phyloP scores from a whole-genome alignment of 208 protist genomes.

The Jaenimonas drosophilae region DNA sequence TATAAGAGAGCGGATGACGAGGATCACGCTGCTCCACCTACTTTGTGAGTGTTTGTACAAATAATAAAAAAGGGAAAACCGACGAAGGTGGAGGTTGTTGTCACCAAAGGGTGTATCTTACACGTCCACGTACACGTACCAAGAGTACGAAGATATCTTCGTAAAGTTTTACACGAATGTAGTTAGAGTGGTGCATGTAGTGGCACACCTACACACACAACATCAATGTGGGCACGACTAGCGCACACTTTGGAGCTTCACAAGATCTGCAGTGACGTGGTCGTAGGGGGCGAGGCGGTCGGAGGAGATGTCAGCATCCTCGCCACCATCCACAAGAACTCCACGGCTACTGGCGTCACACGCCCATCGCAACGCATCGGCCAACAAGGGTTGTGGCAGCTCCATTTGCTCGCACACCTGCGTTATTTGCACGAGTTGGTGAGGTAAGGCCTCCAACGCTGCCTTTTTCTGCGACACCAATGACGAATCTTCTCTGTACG shows the following conservation, averaged over 20 bases:
- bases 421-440: conserved; percentile 45
- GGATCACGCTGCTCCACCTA: background rate
- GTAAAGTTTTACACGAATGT: too few relatives aligned
- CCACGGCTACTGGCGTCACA: conserved; percentile 16
- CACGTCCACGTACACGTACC: too few relatives aligned
- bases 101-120: too few relatives aligned
- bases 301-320: conserved; percentile 26
- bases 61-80: too few relatives aligned
- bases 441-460: conserved; percentile 19
- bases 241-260: conserved; percentile 35
- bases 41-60: too few relatives aligned
- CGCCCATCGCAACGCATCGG: conserved; percentile 17
- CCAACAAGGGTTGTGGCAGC: conserved; percentile 34
- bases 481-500: too few relatives aligned
- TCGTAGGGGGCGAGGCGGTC: conserved; percentile 67
- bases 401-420: conserved; percentile 65
- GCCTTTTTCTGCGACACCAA: conserved; percentile 5
- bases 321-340: conserved; percentile 42
- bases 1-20: background rate
- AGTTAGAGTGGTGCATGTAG: too few relatives aligned
- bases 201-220: background rate
- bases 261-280: conserved; percentile 70
- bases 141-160: too few relatives aligned
- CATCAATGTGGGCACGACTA: background rate
- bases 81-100: too few relatives aligned